phyloP scores from a whole-genome alignment of 495 filamentous ascomycete genomes.

The Trichoderma orchidacearum region DNA sequence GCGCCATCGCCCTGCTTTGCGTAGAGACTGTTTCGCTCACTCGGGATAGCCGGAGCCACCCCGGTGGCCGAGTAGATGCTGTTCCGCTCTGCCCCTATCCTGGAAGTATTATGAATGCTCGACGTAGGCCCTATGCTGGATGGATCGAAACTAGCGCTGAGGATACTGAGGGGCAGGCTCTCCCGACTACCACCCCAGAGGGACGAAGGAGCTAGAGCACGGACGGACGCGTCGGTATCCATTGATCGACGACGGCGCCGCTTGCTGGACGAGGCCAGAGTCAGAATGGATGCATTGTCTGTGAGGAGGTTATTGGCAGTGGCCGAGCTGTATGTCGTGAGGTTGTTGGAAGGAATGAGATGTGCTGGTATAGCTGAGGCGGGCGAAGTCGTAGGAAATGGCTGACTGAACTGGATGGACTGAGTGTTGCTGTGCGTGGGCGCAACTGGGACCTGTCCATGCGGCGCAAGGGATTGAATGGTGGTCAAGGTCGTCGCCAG shows the following conservation, averaged over 20 bases:
- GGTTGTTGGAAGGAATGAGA: conserved; percentile 53
- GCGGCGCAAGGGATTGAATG: conserved; percentile 75
- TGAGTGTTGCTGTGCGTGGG: conserved; percentile 35
- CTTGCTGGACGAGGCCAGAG: conserved; percentile 91
- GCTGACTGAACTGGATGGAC: conserved; percentile 71
- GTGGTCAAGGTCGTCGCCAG: conserved; percentile 92
- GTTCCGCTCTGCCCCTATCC: conserved; percentile 60
- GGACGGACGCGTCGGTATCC: conserved; percentile 91
- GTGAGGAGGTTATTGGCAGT: conserved; percentile 87
- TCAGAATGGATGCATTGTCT: conserved; percentile 92
- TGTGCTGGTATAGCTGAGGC: conserved; percentile 73
- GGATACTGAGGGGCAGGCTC: conserved; percentile 73
- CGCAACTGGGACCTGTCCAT: conserved; percentile 43
- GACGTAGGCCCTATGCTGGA: conserved; percentile 19
- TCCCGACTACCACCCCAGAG: conserved; percentile 84
- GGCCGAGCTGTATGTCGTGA: conserved; percentile 72
- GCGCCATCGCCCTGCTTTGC: conserved; percentile 68
- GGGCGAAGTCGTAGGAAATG: conserved; percentile 64
- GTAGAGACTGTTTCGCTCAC: conserved; percentile 74
- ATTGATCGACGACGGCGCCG: conserved; percentile 75
- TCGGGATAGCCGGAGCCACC: conserved; percentile 44
- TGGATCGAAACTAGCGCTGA: conserved; percentile 59
- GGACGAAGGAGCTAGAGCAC: conserved; percentile 81
- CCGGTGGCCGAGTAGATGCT: conserved; percentile 80
- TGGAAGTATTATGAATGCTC: conserved; percentile 39